Base-by-base conservation (phyloP, 495 filamentous ascomycete genomes). In the Copromyces sp. region DNA sequence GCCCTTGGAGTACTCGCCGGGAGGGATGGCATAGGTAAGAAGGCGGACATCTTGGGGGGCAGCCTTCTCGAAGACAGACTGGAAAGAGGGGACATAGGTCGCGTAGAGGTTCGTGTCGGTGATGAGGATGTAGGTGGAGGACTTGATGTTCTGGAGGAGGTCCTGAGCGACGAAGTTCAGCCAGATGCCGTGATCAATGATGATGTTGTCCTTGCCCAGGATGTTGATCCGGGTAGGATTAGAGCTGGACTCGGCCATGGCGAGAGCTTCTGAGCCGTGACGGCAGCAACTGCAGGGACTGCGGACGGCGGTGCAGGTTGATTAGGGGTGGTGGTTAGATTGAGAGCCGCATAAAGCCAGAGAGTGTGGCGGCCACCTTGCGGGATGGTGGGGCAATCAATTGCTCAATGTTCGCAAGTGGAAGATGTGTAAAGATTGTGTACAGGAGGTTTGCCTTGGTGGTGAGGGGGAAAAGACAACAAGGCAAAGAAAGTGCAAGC, bases 161-260 rank as follows among this genome's bases (percentile, higher is more conserved):
- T 98, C 96, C 77, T 91, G 82, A 68, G 89, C 89, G 75, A 98
- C 89, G 80, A 90, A 95, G 75, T 86, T 86, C 74, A 90, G 89
- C 92, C 94, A 98, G 73, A 99, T 89, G 72, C 92, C 92, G 80
- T 97, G 95, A 77, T 97, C 94, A 80, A 97, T 90, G 78, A 97
- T 86, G 76, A 97, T 97, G 81, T 90, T 89, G 74, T 97, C 94
- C 68, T 82, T 84, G 69, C 86, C 86, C 32, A 88, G 80, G 71
- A 88, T 88, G 65, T 82, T 75, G 73, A 88, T 85, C 71, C 83
- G 77, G 42, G 85, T 86, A 35, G 86, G 86, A 72, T 77, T 80
- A 24, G 80, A 77, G 73, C 73, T 77, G 29, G 53, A 17, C 53
- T 65, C 53, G 14, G 53, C 29, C 53, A 65, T 65, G 53, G 14